Conservation (phyloP, 352 stramenopile genomes). For the Phytophthora pisi region DNA sequence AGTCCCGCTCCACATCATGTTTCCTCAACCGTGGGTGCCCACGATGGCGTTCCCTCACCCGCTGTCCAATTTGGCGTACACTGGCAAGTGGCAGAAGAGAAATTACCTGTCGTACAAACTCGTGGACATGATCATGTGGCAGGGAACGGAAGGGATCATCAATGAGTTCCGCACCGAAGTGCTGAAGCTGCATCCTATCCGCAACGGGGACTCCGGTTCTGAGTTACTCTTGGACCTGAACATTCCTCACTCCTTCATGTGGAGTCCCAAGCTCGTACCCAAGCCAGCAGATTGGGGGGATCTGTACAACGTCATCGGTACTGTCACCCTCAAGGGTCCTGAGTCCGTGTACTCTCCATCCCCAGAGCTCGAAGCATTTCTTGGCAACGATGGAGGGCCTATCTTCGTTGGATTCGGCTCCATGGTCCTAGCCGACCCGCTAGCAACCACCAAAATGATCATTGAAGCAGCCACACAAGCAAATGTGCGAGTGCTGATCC, state of each 20-base stretch:
- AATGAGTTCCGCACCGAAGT: slow-evolving; percentile 63
- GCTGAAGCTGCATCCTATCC: slow-evolving; percentile 52
- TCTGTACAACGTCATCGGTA: slow-evolving; percentile 56
- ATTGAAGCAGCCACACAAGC: slow-evolving; percentile 20
- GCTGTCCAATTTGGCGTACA: slow-evolving; percentile 82
- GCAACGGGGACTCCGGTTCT: slow-evolving; percentile 38
- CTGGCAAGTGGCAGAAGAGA: slow-evolving; percentile 43
- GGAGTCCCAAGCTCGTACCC: slow-evolving; percentile 56
- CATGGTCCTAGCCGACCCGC: slow-evolving; percentile 24
- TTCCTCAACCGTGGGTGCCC: slow-evolving; percentile 87
- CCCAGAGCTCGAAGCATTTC: slow-evolving; percentile 22
- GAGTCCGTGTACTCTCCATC: slow-evolving; percentile 32
- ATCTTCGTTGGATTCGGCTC: slow-evolving; percentile 33
- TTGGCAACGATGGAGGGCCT: slow-evolving; percentile 10
- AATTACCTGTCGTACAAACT: slow-evolving; percentile 66
- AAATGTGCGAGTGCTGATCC: slow-evolving; percentile 20
- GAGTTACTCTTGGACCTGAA: slow-evolving; percentile 50
- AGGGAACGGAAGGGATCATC: slow-evolving; percentile 48
- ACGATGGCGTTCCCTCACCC: slow-evolving; percentile 90
- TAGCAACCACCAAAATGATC: slow-evolving; percentile 26
- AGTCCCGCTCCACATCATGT: slow-evolving; percentile 95
- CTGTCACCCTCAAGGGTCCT: slow-evolving; percentile 45
- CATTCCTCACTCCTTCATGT: slow-evolving; percentile 75
- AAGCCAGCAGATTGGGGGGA: slow-evolving; percentile 66
- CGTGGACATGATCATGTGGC: slow-evolving; percentile 63